Percentiles rank a stretch among this genome's conserved stretches.
These are phyloP conservation scores for Tolypocladium ovalisporum DNA, from an alignment of 2,329 filamentous ascomycete genomes.

Conservation along the genomic window DNA sequence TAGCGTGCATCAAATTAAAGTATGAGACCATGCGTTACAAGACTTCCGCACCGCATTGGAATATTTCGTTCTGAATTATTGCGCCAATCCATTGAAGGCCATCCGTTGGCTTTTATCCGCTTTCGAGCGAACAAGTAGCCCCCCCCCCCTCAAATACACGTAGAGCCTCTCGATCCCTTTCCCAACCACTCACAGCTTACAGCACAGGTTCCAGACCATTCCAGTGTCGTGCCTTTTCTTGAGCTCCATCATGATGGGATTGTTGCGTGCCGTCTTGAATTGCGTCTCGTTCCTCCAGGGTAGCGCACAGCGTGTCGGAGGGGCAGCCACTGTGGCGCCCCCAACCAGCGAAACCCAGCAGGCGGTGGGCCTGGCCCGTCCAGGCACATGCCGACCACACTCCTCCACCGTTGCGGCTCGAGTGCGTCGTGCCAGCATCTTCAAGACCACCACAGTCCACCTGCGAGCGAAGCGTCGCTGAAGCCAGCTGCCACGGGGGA, in stretches of 20 bases:
- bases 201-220: constrained; percentile 55
- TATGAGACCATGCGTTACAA: neutral
- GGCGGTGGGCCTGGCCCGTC: neutral
- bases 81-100: neutral
- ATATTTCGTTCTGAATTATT: neutral
- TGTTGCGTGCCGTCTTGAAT: constrained; percentile 63
- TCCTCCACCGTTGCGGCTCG: neutral
- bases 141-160: neutral
- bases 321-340: neutral
- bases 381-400: neutral
- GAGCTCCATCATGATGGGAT: constrained; percentile 65
- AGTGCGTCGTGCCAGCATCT: neutral
- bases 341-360: neutral
- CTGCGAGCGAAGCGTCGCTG: neutral
- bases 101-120: neutral
- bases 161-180: neutral
- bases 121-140: neutral
- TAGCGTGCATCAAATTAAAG: too few species aligned
- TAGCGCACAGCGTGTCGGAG: constrained; percentile 89
- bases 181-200: constrained; percentile 8
- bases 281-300: constrained; percentile 87
- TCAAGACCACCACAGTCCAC: neutral
- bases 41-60: neutral
- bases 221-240: constrained; percentile 67
- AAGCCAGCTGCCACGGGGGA: neutral